Evolutionary conservation across 1,284 basidiomycete genomes (phyloP).

Genomic region (Trametes hirsuta): DNA sequence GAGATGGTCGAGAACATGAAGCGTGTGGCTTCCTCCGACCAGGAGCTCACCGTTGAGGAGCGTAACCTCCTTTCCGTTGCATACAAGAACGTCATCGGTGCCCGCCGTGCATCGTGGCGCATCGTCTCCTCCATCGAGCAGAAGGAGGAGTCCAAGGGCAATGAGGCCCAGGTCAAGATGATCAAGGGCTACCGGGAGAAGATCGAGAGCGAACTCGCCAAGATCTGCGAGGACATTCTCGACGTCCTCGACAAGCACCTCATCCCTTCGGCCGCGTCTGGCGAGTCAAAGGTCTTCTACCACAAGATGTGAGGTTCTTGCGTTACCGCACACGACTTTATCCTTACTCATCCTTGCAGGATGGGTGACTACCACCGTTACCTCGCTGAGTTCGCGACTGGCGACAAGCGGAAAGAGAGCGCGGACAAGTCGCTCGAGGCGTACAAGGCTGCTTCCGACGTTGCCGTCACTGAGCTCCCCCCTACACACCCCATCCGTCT

Average conservation of each 20-base stretch:
- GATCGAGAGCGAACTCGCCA: constrained; percentile 97
- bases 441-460: constrained; percentile 99
- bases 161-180: constrained; percentile 97
- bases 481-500: constrained; percentile 99
- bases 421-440: constrained; percentile 99
- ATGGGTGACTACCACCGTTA: constrained; percentile 99
- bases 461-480: constrained; percentile 96
- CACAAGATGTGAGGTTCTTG: constrained; percentile 92
- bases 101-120: constrained; percentile 98
- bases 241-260: constrained; percentile 99
- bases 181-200: constrained; percentile 99
- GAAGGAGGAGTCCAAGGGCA: constrained; percentile 99
- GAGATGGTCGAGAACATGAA: constrained; percentile 99
- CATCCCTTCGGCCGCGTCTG: constrained; percentile 96
- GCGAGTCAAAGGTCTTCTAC: constrained; percentile 99
- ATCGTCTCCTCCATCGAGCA: constrained; percentile 99
- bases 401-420: constrained; percentile 98
- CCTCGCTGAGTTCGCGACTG: constrained; percentile 98
- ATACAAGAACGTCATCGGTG: constrained; percentile 99
- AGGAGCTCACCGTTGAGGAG: constrained; percentile 99
- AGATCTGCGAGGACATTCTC: constrained; percentile 99
- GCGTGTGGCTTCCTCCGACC: constrained; percentile 94
- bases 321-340: not conserved
- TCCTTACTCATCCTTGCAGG: constrained; percentile 49
- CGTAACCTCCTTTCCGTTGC: constrained; percentile 98